Conservation (phyloP, 2,329 filamentous ascomycete species). For the Colletotrichum liaoningense region DNA sequence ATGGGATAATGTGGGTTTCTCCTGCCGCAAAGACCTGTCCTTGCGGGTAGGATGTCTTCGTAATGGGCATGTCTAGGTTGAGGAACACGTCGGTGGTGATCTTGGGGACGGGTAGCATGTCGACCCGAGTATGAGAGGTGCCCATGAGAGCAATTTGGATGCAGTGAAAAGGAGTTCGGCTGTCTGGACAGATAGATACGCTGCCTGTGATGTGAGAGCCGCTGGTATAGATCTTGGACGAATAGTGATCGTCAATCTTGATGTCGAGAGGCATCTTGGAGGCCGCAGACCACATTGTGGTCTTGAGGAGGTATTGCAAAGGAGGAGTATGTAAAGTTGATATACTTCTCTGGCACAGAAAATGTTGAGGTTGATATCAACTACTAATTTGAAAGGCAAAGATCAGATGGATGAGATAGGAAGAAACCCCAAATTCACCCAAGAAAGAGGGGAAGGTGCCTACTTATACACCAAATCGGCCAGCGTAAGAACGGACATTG, state of each 20-base stretch:
- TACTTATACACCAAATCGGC: constrained; percentile 4
- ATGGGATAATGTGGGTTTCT: constrained; percentile 62
- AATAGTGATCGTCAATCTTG: constrained; percentile 64
- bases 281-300: constrained; percentile 39
- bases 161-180: constrained; percentile 59
- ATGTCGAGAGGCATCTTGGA: constrained; percentile 53
- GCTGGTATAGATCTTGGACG: constrained; percentile 66
- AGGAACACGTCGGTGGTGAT: constrained; percentile 64
- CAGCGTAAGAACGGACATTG: background rate
- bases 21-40: constrained; percentile 59
- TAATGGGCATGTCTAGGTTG: constrained; percentile 66
- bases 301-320: background rate
- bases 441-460: background rate
- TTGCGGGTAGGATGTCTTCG: constrained; percentile 56
- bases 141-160: constrained; percentile 66
- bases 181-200: constrained; percentile 56
- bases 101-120: constrained; percentile 60
- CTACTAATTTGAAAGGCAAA: background rate
- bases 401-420: background rate
- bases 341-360: background rate
- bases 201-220: constrained; percentile 61
- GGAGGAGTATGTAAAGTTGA: background rate
- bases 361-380: background rate
- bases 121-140: constrained; percentile 59
- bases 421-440: background rate